Percentiles rank a stretch among this genome's conserved stretches.
phyloP scores from a whole-genome alignment of 2,329 filamentous ascomycete species.

The Metarhizium sp. region DNA sequence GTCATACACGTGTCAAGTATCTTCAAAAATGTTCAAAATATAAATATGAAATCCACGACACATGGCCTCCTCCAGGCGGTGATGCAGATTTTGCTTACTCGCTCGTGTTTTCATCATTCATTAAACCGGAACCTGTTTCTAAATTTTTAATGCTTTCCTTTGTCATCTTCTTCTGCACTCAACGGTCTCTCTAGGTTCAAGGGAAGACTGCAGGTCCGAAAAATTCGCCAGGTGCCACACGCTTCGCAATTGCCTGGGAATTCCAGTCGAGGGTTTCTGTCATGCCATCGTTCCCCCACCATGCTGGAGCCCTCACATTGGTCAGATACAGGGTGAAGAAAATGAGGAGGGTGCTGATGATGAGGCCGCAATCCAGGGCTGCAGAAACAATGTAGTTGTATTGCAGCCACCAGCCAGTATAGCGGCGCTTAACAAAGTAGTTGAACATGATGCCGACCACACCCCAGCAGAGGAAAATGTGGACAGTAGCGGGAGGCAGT shows the following conservation, averaged over 20 bases:
- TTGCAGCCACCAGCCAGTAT: constrained; percentile 65
- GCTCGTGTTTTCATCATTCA: constrained; percentile 1
- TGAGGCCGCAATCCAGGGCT: constrained; percentile 59
- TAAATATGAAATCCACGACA: background rate
- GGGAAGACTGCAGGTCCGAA: constrained; percentile 36
- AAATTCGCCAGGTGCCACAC: constrained; percentile 31
- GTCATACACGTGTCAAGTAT: constrained; percentile 2
- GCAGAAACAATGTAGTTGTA: constrained; percentile 72
- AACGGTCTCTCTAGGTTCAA: background rate
- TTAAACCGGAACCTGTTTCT: constrained; percentile 2
- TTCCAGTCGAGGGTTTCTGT: constrained; percentile 37
- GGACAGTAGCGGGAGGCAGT: constrained; percentile 60
- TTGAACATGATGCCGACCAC: constrained; percentile 60
- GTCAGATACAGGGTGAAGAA: constrained; percentile 61
- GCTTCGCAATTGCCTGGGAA: constrained; percentile 32
- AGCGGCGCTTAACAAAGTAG: constrained; percentile 54
- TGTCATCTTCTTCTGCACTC: background rate
- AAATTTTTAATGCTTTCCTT: background rate
- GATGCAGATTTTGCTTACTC: background rate
- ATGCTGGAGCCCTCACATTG: constrained; percentile 41
- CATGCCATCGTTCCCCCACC: constrained; percentile 51
- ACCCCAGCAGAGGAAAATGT: constrained; percentile 65
- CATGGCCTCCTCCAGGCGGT: background rate
- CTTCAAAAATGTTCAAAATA: background rate
- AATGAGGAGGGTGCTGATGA: constrained; percentile 57